Conservation (phyloP, 2,329 filamentous ascomycete species). For the Pseudogymnoascus sp. region DNA sequence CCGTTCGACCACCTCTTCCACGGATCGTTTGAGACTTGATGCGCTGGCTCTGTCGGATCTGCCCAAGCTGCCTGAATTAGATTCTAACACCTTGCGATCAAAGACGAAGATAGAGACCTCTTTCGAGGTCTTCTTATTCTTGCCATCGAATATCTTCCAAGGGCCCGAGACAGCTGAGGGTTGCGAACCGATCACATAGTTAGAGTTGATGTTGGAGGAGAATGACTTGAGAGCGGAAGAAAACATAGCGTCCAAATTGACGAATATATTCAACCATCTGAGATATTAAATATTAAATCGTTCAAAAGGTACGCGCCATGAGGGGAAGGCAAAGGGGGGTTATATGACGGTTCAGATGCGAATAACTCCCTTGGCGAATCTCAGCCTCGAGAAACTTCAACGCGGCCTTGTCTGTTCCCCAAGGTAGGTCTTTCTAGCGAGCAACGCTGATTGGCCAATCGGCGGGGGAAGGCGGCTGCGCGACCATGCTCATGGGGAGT, state of each 20-base stretch:
- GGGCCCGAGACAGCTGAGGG: constrained; percentile 77
- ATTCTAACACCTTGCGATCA: constrained; percentile 78
- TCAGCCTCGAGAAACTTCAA: constrained; percentile 7
- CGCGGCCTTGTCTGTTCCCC: constrained; percentile 2
- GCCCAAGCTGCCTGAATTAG: constrained; percentile 54
- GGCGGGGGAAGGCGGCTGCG: neutral
- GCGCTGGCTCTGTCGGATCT: constrained; percentile 44
- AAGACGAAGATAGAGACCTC: constrained; percentile 89
- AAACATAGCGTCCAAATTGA: constrained; percentile 61
- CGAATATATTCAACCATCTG: constrained; percentile 6
- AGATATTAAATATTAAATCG: neutral
- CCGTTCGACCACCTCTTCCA: constrained; percentile 86
- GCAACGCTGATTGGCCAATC: constrained; percentile 1
- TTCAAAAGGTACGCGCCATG: neutral
- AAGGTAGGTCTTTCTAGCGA: constrained; percentile 5
- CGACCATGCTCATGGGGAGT: neutral
- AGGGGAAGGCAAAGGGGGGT: neutral
- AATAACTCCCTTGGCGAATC: neutral
- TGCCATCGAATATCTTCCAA: constrained; percentile 97
- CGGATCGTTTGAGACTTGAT: constrained; percentile 66
- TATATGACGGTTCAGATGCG: neutral
- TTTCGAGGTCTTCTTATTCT: constrained; percentile 91
- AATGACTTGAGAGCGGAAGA: constrained; percentile 91
- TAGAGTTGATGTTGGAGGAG: constrained; percentile 81
- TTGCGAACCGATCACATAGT: constrained; percentile 75